Conservation (phyloP, 441 rosid genomes). For the Eruca vesicaria region DNA sequence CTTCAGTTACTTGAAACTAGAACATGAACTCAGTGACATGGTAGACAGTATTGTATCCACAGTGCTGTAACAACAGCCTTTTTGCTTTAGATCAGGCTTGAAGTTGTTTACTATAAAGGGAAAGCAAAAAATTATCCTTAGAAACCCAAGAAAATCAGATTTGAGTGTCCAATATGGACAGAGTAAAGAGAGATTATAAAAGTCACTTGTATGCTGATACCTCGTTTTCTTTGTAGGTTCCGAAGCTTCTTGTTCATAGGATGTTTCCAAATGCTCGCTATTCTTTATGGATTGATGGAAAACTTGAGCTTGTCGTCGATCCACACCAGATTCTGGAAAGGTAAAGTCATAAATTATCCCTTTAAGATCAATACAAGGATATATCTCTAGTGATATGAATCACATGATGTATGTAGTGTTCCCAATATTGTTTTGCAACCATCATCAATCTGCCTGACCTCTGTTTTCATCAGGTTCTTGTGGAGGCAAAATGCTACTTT, state of each 20-base stretch:
- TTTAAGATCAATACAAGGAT: neutral
- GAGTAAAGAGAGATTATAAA: neutral
- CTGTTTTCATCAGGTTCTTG: constrained; percentile 57
- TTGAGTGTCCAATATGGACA: no score
- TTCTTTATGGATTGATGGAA: neutral
- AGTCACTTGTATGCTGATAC: neutral
- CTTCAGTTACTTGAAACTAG: neutral
- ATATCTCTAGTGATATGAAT: neutral
- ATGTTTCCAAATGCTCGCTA: neutral
- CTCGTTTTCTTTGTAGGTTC: neutral
- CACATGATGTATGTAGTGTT: neutral
- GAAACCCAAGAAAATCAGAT: no score
- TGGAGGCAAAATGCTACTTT: constrained; percentile 90
- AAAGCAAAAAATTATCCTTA: no score
- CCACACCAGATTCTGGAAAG: neutral
- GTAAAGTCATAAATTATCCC: neutral
- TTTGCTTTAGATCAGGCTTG: no score
- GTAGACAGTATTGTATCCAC: no score
- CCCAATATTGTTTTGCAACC: neutral
- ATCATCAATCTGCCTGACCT: neutral
- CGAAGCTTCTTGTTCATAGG: neutral
- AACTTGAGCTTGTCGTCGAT: neutral
- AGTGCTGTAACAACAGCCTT: no score
- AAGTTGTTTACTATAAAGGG: no score
- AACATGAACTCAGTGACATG: no score